A percentile compares a stretch with the other conserved stretches of the same genome.
phyloP scores from a whole-genome alignment of 164 flowering plant genomes.

The Magnolia kwangsiensis region DNA sequence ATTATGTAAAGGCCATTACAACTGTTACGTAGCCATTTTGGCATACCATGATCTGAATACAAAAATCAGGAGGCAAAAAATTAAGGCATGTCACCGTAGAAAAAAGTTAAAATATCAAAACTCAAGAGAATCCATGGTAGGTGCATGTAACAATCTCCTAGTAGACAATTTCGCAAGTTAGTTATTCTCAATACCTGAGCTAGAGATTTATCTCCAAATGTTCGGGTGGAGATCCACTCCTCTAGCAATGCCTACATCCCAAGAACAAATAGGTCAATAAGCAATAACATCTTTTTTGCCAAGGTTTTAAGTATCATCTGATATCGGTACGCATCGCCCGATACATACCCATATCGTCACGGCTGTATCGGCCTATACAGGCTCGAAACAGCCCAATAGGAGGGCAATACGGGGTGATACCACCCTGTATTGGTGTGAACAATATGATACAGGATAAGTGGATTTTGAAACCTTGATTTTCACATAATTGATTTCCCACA shows the following conservation, averaged over 20 bases:
- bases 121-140: neutral
- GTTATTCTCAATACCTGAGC: conserved; percentile 43
- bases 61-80: too few species aligned
- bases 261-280: neutral
- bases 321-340: neutral
- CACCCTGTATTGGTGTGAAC: too few species aligned
- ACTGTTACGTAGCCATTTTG: too few species aligned
- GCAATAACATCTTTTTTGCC: neutral
- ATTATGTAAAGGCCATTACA: too few species aligned
- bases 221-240: conserved; percentile 88
- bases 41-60: too few species aligned
- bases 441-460: too few species aligned
- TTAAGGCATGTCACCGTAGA: too few species aligned
- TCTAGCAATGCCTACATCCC: conserved; percentile 81
- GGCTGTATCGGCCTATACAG: neutral
- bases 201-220: conserved; percentile 52
- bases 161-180: neutral
- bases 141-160: neutral
- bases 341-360: neutral
- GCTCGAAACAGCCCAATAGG: neutral
- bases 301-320: too few species aligned
- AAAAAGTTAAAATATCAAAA: too few species aligned
- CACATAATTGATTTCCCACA: too few species aligned
- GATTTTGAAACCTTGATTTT: too few species aligned
- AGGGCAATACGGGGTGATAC: too few species aligned